phyloP scores from a whole-genome alignment of 805 yeast genomes.

The Cyberlindnera euphorbiae region DNA sequence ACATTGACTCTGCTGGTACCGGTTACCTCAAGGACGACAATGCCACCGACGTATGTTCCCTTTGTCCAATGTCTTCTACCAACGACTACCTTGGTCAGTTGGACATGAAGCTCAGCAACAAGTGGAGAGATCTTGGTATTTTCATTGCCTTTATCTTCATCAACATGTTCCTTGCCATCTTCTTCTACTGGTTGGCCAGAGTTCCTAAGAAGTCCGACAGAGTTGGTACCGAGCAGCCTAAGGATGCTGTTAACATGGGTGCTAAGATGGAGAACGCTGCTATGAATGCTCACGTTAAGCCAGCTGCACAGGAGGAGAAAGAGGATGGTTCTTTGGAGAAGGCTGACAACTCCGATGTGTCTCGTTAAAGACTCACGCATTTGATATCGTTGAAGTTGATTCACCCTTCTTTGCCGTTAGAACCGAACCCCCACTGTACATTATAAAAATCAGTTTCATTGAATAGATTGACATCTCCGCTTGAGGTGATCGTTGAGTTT shows the following conservation, averaged over 20 bases:
- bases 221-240: constrained; percentile 10
- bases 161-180: constrained; percentile 37
- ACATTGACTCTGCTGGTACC: constrained; percentile 27
- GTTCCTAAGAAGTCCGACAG: constrained; percentile 56
- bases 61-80: constrained; percentile 54
- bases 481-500: too few relatives aligned
- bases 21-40: constrained; percentile 16
- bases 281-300: too few relatives aligned
- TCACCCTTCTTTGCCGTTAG: too few relatives aligned
- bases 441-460: too few relatives aligned
- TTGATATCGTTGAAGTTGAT: too few relatives aligned
- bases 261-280: too few relatives aligned
- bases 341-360: constrained; percentile 6
- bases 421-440: too few relatives aligned
- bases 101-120: constrained; percentile 36
- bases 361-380: too few relatives aligned
- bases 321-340: constrained; percentile 3
- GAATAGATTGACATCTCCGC: too few relatives aligned
- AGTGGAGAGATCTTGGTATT: constrained; percentile 67
- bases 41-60: constrained; percentile 50
- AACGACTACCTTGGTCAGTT: constrained; percentile 51
- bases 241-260: constrained; percentile 11
- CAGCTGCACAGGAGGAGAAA: too few relatives aligned
- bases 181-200: constrained; percentile 55
- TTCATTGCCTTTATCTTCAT: constrained; percentile 40